phyloP scores from a whole-genome alignment of 805 yeast genomes.

The Zygotorulaspora florentina region DNA sequence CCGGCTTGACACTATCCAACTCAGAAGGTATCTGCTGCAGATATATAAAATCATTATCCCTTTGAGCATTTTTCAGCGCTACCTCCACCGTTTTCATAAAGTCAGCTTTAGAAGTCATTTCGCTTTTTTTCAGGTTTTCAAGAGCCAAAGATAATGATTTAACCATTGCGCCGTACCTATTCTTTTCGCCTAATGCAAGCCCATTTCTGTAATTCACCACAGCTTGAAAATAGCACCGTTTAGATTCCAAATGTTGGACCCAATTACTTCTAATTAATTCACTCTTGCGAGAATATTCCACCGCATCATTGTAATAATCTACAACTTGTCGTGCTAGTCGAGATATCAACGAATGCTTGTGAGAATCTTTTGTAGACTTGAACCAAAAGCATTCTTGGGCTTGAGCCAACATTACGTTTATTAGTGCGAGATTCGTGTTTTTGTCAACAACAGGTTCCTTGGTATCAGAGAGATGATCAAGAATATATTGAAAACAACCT shows the following conservation, averaged over 20 bases:
- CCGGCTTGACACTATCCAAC: conserved; percentile 41
- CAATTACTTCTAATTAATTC: conserved; percentile 57
- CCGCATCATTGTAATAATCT: conserved; percentile 48
- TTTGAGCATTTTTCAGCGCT: conserved; percentile 52
- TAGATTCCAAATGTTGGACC: conserved; percentile 57
- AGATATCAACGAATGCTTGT: conserved; percentile 58
- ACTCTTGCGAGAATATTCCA: conserved; percentile 42
- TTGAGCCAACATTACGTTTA: conserved; percentile 63
- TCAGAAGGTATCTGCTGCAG: conserved; percentile 58
- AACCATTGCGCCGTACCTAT: conserved; percentile 69
- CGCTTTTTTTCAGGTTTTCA: conserved; percentile 38
- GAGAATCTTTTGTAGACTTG: conserved; percentile 45
- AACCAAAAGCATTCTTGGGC: conserved; percentile 88
- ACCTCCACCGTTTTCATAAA: conserved; percentile 44
- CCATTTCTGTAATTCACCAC: conserved; percentile 68
- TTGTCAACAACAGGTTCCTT: conserved; percentile 37
- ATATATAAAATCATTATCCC: conserved; percentile 79
- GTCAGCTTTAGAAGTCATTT: conserved; percentile 33
- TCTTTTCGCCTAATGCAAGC: conserved; percentile 28
- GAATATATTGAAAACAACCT: conserved; percentile 50
- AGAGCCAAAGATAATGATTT: conserved; percentile 40
- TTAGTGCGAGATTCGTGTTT: conserved; percentile 49
- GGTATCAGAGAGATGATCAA: conserved; percentile 16
- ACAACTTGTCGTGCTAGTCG: conserved; percentile 62
- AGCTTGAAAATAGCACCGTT: conserved; percentile 61